Evolutionary conservation across 768 basidiomycete genomes (phyloP), one percentile per base, ranked within the genome.

Genomic region (Phaeotremella fagi): DNA sequence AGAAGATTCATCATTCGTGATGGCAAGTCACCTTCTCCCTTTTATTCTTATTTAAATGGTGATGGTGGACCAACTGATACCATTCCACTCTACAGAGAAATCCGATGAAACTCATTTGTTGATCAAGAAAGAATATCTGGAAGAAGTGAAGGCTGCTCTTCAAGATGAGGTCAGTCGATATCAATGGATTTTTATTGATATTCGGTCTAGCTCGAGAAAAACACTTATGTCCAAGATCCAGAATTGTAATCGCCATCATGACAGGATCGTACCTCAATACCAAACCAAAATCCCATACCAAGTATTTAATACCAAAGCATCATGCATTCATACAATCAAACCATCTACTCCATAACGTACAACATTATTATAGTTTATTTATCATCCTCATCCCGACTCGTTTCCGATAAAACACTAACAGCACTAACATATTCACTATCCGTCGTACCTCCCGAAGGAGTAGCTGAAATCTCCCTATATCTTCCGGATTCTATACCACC

Each of bases 201-300:
- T 37, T 36, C 22, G 25, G 15, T 3, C 22, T 45, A 70, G 68
- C 59, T 70, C 37, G 68, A 70, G 55, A 66, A 70, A 50, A 66
- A 70, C 55, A 70, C 68, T 9, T 70, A 66, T 54, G 49, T 61
- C 20, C 60, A 59, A 42, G 62, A 66, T 57, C 64, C 60, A 4
- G 55, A 68, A 27, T 33, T 63, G 38, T 60, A 50, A 28, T 16
- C n/a, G n/a, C n/a, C n/a, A n/a, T n/a, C n/a, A n/a, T n/a, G n/a
- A n/a, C n/a, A n/a, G n/a, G n/a, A n/a, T n/a, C n/a, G n/a, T n/a
- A n/a, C n/a, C n/a, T n/a, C n/a, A n/a, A n/a, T n/a, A n/a, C n/a
- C n/a, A n/a, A n/a, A n/a, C n/a, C n/a, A n/a, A n/a, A n/a, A n/a
- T n/a, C n/a, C n/a, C n/a, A n/a, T n/a, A n/a, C n/a, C n/a, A n/a